Conservation (phyloP, 495 filamentous ascomycete genomes). For the Trichodelitschia bisporula region DNA sequence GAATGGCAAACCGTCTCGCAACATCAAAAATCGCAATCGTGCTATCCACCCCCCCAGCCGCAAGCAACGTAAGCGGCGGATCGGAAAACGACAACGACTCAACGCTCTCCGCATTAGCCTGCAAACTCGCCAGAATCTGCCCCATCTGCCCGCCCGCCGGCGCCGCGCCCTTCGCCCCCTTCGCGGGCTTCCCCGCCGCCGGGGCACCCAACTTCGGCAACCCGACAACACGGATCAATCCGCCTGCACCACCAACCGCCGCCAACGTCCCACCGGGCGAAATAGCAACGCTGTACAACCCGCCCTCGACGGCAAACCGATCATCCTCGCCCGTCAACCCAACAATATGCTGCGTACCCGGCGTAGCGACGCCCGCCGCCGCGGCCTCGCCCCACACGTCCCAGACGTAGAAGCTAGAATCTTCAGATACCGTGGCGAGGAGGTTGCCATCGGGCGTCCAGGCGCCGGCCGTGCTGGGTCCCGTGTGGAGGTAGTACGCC, state of each 20-base stretch:
- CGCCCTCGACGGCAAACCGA: conserved; percentile 76
- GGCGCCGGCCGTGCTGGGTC: conserved; percentile 62
- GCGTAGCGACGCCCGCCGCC: conserved; percentile 42
- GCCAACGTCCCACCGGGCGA: conserved; percentile 53
- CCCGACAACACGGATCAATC: conserved; percentile 59
- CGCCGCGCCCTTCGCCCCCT: conserved; percentile 15
- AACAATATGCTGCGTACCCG: conserved; percentile 48
- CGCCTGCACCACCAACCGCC: conserved; percentile 70
- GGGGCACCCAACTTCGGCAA: conserved; percentile 38
- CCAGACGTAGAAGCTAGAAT: conserved; percentile 73
- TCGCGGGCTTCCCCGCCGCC: conserved; percentile 6
- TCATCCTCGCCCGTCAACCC: conserved; percentile 63
- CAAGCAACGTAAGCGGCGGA: conserved; percentile 50
- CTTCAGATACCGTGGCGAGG: conserved; percentile 75
- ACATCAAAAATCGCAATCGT: conserved; percentile 74
- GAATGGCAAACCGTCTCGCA: conserved; percentile 54
- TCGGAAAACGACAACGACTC: conserved; percentile 72
- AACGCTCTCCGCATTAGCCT: conserved; percentile 51
- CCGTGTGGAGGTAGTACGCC: conserved; percentile 76
- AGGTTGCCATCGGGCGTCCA: conserved; percentile 79
- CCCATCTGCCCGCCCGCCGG: conserved; percentile 34
- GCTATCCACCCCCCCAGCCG: conserved; percentile 76
- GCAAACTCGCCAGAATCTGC: conserved; percentile 46
- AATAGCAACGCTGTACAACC: conserved; percentile 64
- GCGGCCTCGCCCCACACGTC: conserved; percentile 73